Evolutionary conservation across 1,284 basidiomycete genomes (phyloP).

Genomic region (Singerocomus inundabilis): DNA sequence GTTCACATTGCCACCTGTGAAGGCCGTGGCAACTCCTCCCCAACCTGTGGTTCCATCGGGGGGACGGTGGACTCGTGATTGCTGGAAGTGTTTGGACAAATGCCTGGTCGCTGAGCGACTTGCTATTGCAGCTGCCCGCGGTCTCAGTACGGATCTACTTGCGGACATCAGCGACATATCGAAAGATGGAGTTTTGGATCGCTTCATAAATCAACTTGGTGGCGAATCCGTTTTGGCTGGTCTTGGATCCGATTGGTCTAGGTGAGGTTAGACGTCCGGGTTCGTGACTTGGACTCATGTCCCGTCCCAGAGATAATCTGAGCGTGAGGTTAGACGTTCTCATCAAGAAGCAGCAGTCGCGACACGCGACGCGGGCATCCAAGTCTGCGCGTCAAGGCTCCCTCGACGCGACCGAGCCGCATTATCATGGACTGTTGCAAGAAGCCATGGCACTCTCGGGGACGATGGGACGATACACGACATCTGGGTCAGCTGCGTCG

Average conservation of each 20-base stretch:
- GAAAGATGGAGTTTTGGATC: constrained; percentile 51
- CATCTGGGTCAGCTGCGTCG: constrained; percentile 8
- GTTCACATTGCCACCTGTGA: constrained; percentile 20
- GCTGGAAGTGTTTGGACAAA: constrained; percentile 71
- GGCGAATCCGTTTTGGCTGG: constrained; percentile 38
- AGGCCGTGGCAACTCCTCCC: not conserved
- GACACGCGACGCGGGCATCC: constrained; percentile 43
- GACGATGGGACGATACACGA: constrained; percentile 3
- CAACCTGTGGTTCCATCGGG: constrained; percentile 1
- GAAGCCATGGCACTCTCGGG: constrained; percentile 44
- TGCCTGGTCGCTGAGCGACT: constrained; percentile 73
- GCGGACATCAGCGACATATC: constrained; percentile 50
- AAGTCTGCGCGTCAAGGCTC: not conserved
- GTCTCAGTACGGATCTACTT: constrained; percentile 35
- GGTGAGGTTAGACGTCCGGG: constrained; percentile 37
- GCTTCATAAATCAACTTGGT: constrained; percentile 50
- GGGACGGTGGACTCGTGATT: constrained; percentile 66
- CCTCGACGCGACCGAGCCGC: constrained; percentile 34
- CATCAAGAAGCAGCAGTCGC: constrained; percentile 61
- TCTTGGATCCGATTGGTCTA: constrained; percentile 51
- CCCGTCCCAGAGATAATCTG: constrained; percentile 47
- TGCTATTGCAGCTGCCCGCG: constrained; percentile 38
- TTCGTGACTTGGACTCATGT: constrained; percentile 2
- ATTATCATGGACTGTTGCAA: constrained; percentile 57
- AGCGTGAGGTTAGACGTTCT: constrained; percentile 54